Conservation (phyloP, 345 rosid species). For the Kernera saxatilis region DNA sequence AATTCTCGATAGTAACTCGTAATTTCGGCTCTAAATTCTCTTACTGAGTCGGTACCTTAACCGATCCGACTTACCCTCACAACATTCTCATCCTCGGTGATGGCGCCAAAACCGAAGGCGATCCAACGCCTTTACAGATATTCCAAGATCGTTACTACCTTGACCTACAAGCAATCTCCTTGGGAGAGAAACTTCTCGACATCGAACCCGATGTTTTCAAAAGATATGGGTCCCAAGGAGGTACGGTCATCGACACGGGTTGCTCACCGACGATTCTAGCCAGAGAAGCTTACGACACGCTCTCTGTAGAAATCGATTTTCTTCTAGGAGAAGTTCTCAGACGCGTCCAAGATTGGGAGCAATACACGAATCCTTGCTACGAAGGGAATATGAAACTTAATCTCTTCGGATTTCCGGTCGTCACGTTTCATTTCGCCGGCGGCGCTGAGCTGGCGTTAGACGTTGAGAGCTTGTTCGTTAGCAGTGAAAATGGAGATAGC, state of each 20-base stretch:
- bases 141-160: constrained; percentile 29
- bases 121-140: constrained; percentile 19
- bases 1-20: constrained; percentile 25
- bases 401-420: constrained; percentile 40
- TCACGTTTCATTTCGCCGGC: constrained; percentile 42
- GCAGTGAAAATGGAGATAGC: constrained; percentile 23
- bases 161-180: constrained; percentile 28
- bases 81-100: constrained; percentile 27
- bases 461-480: constrained; percentile 39
- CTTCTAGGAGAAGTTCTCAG: constrained; percentile 4
- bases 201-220: constrained; percentile 15
- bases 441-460: constrained; percentile 52
- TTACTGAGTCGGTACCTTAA: constrained; percentile 23
- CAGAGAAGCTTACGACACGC: constrained; percentile 21
- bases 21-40: constrained; percentile 24
- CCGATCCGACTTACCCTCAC: constrained; percentile 1
- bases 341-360: constrained; percentile 17
- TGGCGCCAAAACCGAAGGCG: constrained; percentile 12
- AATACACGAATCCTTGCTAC: constrained; percentile 33
- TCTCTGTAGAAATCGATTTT: constrained; percentile 16
- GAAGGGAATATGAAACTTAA: constrained; percentile 28
- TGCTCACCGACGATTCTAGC: constrained; percentile 23
- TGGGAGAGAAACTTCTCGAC: constrained; percentile 23
- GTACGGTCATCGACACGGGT: constrained; percentile 30
- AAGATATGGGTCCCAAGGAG: constrained; percentile 21